Evolutionary conservation across 2,329 filamentous ascomycete species (phyloP), one percentile per base, ranked within the genome.

Genomic region (Cladophialophora chaetospira): DNA sequence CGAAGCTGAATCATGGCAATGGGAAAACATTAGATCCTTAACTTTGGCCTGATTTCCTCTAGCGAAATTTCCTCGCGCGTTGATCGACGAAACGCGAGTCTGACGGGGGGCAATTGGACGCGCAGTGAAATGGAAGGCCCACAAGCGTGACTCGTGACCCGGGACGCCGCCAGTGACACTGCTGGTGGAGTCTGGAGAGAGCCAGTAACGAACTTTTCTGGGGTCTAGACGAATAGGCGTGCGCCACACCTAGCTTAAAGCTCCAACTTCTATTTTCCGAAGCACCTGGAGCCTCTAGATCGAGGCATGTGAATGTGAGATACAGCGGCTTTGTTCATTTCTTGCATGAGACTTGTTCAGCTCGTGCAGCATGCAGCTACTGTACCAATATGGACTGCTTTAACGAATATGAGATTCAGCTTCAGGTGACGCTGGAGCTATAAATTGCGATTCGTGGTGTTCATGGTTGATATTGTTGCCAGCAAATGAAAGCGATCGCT

Each of bases 11-110:
- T 11, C 40, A 26, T 23, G 15, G 48, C 8, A 10, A 19, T 29
- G 23, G 46, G 21, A 36, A 51, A 49, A 5, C n/a, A 5, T 23
- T 19, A 43, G 42, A 44, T 44, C 23, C 42, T 28, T 21, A 28
- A 28, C 23, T 44, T 28, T 11, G 21, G 23, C 35, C 26, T 51
- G 48, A 43, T 42, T 51, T 43, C 23, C 15, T 28, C 25, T 43
- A 51, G 48, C 48, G 48, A 51, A 43, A 51, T 51, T 51, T 40
- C 36, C 28, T n/a, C 23, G 48, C 48, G 50, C 31, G 50, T 35
- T 43, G 28, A 53, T 45, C 38, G 31, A 21, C 40, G 13, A 36
- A 45, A 53, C 50, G 50, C 50, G 50, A 53, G 25, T 15, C 25
- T 43, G 33, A 21, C 26, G 26, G 8, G 13, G 17, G 10, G 33